These are phyloP conservation scores for Aureobasidium sp. DNA, from an alignment of 2,329 filamentous ascomycete species.

Conservation along the genomic window DNA sequence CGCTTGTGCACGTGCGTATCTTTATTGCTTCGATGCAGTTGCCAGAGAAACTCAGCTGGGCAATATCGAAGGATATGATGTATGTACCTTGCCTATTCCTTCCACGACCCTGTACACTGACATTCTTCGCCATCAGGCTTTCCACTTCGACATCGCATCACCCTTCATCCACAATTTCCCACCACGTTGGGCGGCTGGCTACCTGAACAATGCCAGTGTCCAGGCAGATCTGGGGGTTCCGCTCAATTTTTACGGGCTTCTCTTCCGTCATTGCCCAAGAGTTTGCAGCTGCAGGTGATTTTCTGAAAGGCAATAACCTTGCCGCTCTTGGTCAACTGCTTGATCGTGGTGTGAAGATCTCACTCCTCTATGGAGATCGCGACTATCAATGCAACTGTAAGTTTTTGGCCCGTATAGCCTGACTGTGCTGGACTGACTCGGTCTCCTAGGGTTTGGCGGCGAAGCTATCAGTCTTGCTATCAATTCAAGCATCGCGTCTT, in stretches of 20 bases:
- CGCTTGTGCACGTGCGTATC: neutral
- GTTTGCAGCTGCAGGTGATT: conserved; percentile 32
- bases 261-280: conserved; percentile 31
- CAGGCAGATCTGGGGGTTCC: conserved; percentile 51
- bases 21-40: neutral
- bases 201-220: conserved; percentile 48
- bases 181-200: conserved; percentile 28
- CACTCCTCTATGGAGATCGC: conserved; percentile 60
- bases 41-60: neutral
- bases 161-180: neutral
- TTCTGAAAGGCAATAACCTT: conserved; percentile 30
- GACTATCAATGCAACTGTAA: conserved; percentile 49
- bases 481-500: conserved; percentile 17
- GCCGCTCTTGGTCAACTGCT: conserved; percentile 33
- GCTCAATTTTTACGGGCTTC: conserved; percentile 20
- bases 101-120: neutral
- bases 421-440: too few species aligned
- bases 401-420: neutral
- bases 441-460: conserved; percentile 17
- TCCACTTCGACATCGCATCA: neutral
- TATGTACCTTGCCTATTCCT: neutral
- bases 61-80: neutral
- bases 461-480: conserved; percentile 21
- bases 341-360: conserved; percentile 44
- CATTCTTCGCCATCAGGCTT: neutral